Conservation (phyloP, 768 basidiomycete genomes). For the Russula vinacea region DNA sequence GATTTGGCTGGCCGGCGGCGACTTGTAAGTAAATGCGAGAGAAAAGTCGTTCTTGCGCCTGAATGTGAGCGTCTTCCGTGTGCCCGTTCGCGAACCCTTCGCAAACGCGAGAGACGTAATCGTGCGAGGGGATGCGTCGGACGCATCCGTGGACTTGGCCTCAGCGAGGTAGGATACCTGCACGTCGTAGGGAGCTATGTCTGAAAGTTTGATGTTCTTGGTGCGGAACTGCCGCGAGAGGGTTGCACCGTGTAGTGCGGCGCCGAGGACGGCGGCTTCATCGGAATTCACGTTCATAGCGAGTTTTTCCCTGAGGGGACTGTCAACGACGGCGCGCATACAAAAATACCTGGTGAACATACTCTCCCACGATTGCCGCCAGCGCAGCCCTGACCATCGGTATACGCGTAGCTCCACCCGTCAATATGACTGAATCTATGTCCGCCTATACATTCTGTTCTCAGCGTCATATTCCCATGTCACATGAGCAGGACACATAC, state of each 20-base stretch:
- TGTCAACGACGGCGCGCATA: conserved; percentile 7
- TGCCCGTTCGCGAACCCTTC: conserved; percentile 67
- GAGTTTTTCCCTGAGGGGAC: conserved; percentile 60
- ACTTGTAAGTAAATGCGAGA: conserved; percentile 75
- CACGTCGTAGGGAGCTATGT: conserved; percentile 70
- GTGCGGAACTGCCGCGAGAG: conserved; percentile 91
- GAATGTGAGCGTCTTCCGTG: conserved; percentile 83
- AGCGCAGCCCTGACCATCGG: conserved; percentile 90
- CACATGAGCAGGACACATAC: conserved; percentile 40
- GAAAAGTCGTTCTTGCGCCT: conserved; percentile 82
- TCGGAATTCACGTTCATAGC: conserved; percentile 96
- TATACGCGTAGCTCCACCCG: conserved; percentile 84
- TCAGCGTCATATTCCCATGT: not conserved
- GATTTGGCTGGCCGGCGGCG: conserved; percentile 58
- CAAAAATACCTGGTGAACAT: conserved; percentile 32
- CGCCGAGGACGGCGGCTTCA: conserved; percentile 91
- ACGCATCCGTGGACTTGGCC: conserved; percentile 43
- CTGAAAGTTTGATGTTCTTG: conserved; percentile 84
- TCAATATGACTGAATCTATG: conserved; percentile 86
- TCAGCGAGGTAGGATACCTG: conserved; percentile 76
- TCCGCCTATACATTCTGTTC: conserved; percentile 52
- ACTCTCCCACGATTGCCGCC: conserved; percentile 74
- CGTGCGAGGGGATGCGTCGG: conserved; percentile 50
- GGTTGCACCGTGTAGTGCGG: conserved; percentile 87
- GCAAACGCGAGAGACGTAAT: conserved; percentile 80